These are phyloP conservation scores for Chrysosphaeria jannelii DNA, from an alignment of 2,329 filamentous ascomycete genomes.

Conservation along the genomic window DNA sequence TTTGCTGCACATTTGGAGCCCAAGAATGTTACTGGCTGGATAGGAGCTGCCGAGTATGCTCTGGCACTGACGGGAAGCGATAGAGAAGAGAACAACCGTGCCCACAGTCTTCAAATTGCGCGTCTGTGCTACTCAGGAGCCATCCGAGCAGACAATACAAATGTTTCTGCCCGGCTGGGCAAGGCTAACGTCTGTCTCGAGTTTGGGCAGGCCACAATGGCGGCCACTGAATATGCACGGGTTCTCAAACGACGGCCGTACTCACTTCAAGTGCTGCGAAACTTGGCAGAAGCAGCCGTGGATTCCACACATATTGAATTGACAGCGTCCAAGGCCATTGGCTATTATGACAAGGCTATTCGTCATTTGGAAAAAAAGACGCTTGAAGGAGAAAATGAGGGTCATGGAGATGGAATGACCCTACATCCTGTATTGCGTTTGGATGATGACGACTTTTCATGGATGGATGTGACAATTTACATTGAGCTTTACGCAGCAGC, in stretches of 20 bases:
- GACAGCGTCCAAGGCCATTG: constrained; percentile 13
- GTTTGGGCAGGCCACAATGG: constrained; percentile 20
- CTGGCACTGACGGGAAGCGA: constrained; percentile 16
- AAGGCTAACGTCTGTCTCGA: constrained; percentile 27
- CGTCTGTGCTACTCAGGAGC: constrained; percentile 28
- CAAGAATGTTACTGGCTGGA: constrained; percentile 27
- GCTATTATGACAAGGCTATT: constrained; percentile 18
- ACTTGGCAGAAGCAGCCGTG: constrained; percentile 24
- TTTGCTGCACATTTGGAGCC: constrained; percentile 31
- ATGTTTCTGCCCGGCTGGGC: constrained; percentile 24
- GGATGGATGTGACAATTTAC: constrained; percentile 68
- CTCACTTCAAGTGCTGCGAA: constrained; percentile 22
- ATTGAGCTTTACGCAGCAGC: constrained; percentile 46
- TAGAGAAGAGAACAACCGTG: constrained; percentile 5
- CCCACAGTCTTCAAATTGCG: constrained; percentile 19
- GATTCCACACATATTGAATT: constrained; percentile 17
- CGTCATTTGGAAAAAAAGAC: constrained; percentile 9
- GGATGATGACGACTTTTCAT: constrained; percentile 18
- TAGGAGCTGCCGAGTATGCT: constrained; percentile 25
- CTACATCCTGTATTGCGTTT: constrained; percentile 5
- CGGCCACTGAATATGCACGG: constrained; percentile 24
- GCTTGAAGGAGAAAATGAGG: too few species aligned
- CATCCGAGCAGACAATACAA: constrained; percentile 23
- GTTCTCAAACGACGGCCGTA: constrained; percentile 20
- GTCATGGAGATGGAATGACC: too few species aligned